A percentile compares a stretch with the other conserved stretches of the same genome.
These are phyloP conservation scores for Akanthomyces dipterigenus DNA, from an alignment of 2,329 filamentous ascomycete species.

Conservation along the genomic window DNA sequence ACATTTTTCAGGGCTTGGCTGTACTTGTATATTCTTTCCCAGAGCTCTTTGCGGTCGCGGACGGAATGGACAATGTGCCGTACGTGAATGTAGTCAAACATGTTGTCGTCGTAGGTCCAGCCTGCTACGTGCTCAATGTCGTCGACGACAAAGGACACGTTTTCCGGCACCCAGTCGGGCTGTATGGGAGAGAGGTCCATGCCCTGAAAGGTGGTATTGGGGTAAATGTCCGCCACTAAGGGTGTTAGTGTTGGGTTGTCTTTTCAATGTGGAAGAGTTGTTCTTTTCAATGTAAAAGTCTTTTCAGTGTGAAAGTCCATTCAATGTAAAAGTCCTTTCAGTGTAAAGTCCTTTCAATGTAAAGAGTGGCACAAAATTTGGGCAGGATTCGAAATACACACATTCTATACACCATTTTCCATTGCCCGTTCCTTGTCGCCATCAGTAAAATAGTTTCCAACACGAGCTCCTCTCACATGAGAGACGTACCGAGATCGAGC, in stretches of 20 bases:
- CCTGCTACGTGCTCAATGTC: conserved; percentile 45
- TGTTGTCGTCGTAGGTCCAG: conserved; percentile 39
- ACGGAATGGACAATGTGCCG: conserved; percentile 41
- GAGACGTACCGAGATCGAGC: conserved; percentile 37
- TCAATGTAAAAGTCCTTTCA: too few species aligned
- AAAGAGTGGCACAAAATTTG: not conserved
- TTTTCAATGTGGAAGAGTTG: not conserved
- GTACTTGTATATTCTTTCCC: conserved; percentile 38
- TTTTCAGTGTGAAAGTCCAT: too few species aligned
- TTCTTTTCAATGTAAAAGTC: too few species aligned
- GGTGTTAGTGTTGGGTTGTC: not conserved
- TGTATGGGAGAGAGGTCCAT: conserved; percentile 48
- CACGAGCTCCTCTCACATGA: not conserved
- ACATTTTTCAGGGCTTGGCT: conserved; percentile 10
- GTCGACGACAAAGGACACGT: conserved; percentile 45
- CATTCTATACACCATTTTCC: conserved; percentile 45
- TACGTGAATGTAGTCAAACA: conserved; percentile 44
- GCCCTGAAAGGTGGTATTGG: conserved; percentile 37
- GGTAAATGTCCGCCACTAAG: conserved; percentile 43
- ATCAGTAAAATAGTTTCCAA: conserved; percentile 11
- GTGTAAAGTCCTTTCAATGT: not conserved
- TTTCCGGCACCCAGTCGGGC: conserved; percentile 43
- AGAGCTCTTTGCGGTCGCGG: conserved; percentile 32
- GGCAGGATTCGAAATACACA: conserved; percentile 24
- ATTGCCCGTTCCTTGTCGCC: conserved; percentile 38